These are phyloP conservation scores for Euphorbia peplus DNA, from an alignment of 345 rosid genomes.

Conservation along the genomic window DNA sequence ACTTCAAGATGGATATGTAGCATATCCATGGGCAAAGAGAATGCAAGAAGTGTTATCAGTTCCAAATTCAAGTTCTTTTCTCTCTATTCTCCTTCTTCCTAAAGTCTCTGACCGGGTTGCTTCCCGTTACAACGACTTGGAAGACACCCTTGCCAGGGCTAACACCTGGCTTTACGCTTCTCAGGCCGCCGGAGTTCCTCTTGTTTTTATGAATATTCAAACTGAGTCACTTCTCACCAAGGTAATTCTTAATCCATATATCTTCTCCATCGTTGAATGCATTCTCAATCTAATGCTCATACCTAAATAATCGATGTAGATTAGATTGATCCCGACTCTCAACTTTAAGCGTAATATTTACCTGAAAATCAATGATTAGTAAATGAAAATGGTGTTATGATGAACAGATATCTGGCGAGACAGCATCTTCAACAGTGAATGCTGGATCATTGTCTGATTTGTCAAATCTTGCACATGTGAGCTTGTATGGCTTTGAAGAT, in stretches of 20 bases:
- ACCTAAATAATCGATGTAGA: too few species aligned
- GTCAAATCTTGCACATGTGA: slow-evolving; percentile 66
- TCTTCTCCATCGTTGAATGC: too few species aligned
- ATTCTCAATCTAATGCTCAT: too few species aligned
- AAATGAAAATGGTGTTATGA: not conserved
- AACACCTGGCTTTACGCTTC: slow-evolving; percentile 84
- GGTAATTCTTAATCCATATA: too few species aligned
- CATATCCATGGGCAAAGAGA: slow-evolving; percentile 75
- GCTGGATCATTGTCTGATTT: slow-evolving; percentile 79
- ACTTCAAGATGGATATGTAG: slow-evolving; percentile 92
- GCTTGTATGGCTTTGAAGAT: slow-evolving; percentile 94
- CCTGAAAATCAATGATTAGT: too few species aligned
- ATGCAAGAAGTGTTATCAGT: slow-evolving; percentile 65
- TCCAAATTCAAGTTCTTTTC: slow-evolving; percentile 78
- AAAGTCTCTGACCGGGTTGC: slow-evolving; percentile 69
- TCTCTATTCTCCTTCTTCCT: slow-evolving; percentile 85
- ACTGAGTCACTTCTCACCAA: slow-evolving; percentile 90
- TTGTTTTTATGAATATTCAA: slow-evolving; percentile 86
- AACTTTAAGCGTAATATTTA: too few species aligned
- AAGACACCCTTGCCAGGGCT: slow-evolving; percentile 95
- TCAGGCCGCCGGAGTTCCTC: slow-evolving; percentile 75
- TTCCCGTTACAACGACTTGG: slow-evolving; percentile 83
- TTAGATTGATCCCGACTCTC: too few species aligned
- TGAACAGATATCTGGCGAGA: slow-evolving; percentile 89
- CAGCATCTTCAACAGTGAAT: slow-evolving; percentile 80